These are phyloP conservation scores for Malassezia brasiliensis DNA, from an alignment of 1,284 basidiomycete species.

Conservation along the genomic window DNA sequence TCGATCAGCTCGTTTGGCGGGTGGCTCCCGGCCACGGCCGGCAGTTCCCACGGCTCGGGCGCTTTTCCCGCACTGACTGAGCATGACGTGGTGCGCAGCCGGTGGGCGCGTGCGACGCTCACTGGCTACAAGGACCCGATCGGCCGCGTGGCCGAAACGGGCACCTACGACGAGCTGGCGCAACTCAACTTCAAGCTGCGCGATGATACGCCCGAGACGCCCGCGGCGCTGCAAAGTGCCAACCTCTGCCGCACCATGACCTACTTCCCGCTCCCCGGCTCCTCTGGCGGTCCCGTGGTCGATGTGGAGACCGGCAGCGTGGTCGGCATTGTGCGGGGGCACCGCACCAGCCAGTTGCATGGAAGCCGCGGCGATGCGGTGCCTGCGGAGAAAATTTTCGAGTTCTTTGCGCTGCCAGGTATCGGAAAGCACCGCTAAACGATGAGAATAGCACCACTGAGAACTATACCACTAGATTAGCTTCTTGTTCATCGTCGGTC, in stretches of 20 bases:
- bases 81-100: constrained; percentile 26
- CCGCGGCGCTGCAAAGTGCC: constrained; percentile 23
- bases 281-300: constrained; percentile 63
- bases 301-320: constrained; percentile 60
- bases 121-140: constrained; percentile 41
- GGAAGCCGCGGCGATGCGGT: constrained; percentile 61
- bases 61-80: neutral
- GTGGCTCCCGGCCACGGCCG: constrained; percentile 26
- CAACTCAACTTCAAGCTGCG: constrained; percentile 51
- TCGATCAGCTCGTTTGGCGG: constrained; percentile 57
- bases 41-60: neutral
- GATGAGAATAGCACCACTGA: neutral
- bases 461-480: constrained; percentile 5
- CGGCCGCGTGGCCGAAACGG: constrained; percentile 50
- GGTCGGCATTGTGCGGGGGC: constrained; percentile 61
- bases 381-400: constrained; percentile 61
- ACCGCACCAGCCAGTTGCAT: constrained; percentile 54
- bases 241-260: constrained; percentile 15
- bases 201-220: constrained; percentile 25
- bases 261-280: constrained; percentile 57
- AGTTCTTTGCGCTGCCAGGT: constrained; percentile 48
- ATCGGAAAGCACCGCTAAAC: constrained; percentile 21
- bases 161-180: constrained; percentile 61
- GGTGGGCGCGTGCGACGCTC: constrained; percentile 39
- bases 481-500: constrained; percentile 14